A percentile compares a stretch with the other conserved stretches of the same genome.
phyloP scores from a whole-genome alignment of 228 moss, liverwort and hornwort genomes.

The Sphagnum magellanicum region DNA sequence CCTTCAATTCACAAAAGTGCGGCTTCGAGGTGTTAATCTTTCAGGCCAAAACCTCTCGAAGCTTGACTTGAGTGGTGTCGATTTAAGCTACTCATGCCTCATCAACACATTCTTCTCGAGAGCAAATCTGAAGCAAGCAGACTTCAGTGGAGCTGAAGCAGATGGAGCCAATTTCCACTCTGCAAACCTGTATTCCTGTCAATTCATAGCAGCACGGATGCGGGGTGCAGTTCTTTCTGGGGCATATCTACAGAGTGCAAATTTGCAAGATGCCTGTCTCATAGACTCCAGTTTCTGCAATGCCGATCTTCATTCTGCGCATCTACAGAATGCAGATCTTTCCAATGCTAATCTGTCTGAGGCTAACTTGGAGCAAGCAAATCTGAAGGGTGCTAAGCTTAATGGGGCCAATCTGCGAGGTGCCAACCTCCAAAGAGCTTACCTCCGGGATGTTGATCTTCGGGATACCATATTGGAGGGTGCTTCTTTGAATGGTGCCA shows the following conservation, averaged over 20 bases:
- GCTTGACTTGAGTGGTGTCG: slow-evolving; percentile 75
- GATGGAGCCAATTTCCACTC: slow-evolving; percentile 88
- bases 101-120: slow-evolving; percentile 77
- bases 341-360: slow-evolving; percentile 87
- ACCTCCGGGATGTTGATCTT: slow-evolving; percentile 80
- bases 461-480: slow-evolving; percentile 84
- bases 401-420: slow-evolving; percentile 87
- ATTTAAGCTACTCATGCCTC: slow-evolving; percentile 73
- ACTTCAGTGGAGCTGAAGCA: slow-evolving; percentile 70
- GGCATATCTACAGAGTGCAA: slow-evolving; percentile 83
- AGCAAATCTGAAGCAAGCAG: slow-evolving; percentile 55
- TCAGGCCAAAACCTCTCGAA: slow-evolving; percentile 92
- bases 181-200: slow-evolving; percentile 51
- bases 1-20: slow-evolving; percentile 70
- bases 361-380: slow-evolving; percentile 80
- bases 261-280: slow-evolving; percentile 74
- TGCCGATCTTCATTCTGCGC: slow-evolving; percentile 75
- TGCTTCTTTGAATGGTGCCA: slow-evolving; percentile 73
- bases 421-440: slow-evolving; percentile 91
- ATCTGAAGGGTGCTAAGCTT: slow-evolving; percentile 87
- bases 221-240: slow-evolving; percentile 79
- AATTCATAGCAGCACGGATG: slow-evolving; percentile 61
- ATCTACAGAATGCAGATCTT: slow-evolving; percentile 89
- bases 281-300: slow-evolving; percentile 79
- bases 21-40: slow-evolving; percentile 86